phyloP scores from a whole-genome alignment of 352 stramenopile genomes.

The Globisporangium acanthophoron region DNA sequence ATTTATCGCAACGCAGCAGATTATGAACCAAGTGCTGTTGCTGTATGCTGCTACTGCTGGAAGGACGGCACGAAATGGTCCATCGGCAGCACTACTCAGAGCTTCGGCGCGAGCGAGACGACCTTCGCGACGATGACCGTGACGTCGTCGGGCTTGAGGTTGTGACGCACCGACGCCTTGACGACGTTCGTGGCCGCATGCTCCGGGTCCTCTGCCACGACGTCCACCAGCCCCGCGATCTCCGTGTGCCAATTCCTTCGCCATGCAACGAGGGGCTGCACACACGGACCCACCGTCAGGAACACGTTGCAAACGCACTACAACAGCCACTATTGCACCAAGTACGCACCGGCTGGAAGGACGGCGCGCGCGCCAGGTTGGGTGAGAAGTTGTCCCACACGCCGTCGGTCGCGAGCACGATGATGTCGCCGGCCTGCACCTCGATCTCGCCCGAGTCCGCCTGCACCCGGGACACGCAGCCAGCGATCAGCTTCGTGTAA shows the following conservation, averaged over 20 bases:
- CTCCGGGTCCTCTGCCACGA: conserved; percentile 37
- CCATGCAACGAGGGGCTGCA: conserved; percentile 58
- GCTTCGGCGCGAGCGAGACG: conserved; percentile 41
- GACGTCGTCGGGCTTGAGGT: conserved; percentile 81
- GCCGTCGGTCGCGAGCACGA: conserved; percentile 75
- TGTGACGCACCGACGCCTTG: conserved; percentile 63
- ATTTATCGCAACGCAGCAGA: too few species aligned
- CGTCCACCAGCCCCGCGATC: conserved; percentile 50
- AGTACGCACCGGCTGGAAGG: conserved; percentile 50
- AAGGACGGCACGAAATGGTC: neutral
- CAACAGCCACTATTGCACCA: neutral
- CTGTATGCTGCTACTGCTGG: neutral
- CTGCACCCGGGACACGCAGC: conserved; percentile 17
- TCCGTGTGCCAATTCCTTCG: conserved; percentile 54
- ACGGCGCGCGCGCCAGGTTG: conserved; percentile 35
- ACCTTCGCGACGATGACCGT: conserved; percentile 76
- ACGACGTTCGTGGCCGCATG: conserved; percentile 63
- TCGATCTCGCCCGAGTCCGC: conserved; percentile 64
- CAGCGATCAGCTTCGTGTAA: neutral
- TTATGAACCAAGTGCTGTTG: too few species aligned
- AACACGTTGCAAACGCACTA: neutral
- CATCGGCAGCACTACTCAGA: conserved; percentile 19
- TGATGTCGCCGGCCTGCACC: conserved; percentile 68
- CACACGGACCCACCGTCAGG: neutral
- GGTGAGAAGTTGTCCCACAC: conserved; percentile 80